Base-by-base conservation (phyloP, 73 alveolate genomes). In the Paramecium caudatum region DNA sequence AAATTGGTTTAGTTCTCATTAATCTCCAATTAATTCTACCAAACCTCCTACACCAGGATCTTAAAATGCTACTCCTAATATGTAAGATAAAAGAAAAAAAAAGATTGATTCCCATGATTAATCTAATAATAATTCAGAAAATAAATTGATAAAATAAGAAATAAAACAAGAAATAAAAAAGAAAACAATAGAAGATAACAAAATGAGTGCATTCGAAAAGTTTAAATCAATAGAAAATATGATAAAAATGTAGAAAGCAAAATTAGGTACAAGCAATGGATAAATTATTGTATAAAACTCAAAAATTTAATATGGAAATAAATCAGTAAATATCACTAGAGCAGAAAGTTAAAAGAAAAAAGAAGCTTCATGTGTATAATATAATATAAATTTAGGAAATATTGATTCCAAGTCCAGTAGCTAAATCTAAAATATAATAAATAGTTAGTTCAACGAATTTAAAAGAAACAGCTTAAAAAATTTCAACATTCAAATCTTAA, bases 301-400 rank as follows among this genome's bases (percentile, higher is more conserved):
- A n/a, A 65, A 65, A 16, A n/a, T 36, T 3, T 33, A 30, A 16
- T 74, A 74, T 74, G 88, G 88, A 8, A 74, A 74, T 74, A 74
- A 74, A 74, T 74, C 88, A 23, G 47, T 74, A 23, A 74, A 74
- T 74, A 45, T 74, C 2, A 74, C 68, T 7, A 74, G 88, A 27
- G 88, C 62, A 19, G 68, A 74, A 0, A 74, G 88, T 74, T 37
- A 9, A 27, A 74, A 74, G 55, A 74, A 74, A 41, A 74, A 74
- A 39, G 88, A 74, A 23, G 88, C 69, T 39, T 74, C 88, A 16
- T 74, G 88, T 74, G 88, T 74, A 74, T 74, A n/a, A 5, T 74
- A 41, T 74, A 19, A 34, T 37, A 21, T 74, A 16, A 13, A 74
- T 4, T 16, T 74, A 74, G 88, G 88, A 74, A 41, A 39, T 74